Conservation (phyloP, 441 rosid species). For the Gossypium aridum region DNA sequence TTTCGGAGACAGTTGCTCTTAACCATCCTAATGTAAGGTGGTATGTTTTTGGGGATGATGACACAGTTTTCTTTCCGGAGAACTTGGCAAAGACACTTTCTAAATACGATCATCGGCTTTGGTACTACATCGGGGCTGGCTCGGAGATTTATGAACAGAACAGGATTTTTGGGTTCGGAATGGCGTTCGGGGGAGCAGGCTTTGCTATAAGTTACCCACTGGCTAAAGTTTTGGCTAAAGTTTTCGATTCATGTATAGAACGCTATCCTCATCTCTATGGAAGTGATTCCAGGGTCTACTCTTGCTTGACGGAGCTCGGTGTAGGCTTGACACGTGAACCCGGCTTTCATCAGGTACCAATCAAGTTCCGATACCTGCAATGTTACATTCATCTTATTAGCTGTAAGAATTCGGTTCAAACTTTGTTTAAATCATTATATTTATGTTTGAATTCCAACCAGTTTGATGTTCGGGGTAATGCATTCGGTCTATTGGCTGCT, state of each 20-base stretch:
- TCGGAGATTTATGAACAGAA: constrained; percentile 72
- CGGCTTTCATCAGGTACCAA: constrained; percentile 91
- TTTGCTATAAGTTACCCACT: constrained; percentile 76
- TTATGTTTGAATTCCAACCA: constrained; percentile 13
- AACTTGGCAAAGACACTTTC: constrained; percentile 72
- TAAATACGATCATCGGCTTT: constrained; percentile 70
- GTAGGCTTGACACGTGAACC: constrained; percentile 78
- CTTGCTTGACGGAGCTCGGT: constrained; percentile 87
- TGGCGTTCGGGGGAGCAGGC: constrained; percentile 90
- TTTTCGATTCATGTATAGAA: constrained; percentile 73
- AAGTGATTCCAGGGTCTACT: constrained; percentile 73
- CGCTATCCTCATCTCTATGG: constrained; percentile 83
- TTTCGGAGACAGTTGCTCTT: constrained; percentile 56
- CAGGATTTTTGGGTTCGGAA: constrained; percentile 52
- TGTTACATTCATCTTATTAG: background rate
- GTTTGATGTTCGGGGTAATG: constrained; percentile 72
- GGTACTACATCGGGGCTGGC: constrained; percentile 81
- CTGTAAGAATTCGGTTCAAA: background rate
- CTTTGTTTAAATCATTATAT: background rate
- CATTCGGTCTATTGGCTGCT: constrained; percentile 67
- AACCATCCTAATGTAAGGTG: constrained; percentile 58
- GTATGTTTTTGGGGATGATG: constrained; percentile 94
- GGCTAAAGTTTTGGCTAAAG: constrained; percentile 65
- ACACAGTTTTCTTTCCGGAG: constrained; percentile 71
- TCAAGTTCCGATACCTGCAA: background rate